A percentile compares a stretch with the other conserved stretches of the same genome.
phyloP scores from a whole-genome alignment of 441 rosid species.

The Brassica balearica region DNA sequence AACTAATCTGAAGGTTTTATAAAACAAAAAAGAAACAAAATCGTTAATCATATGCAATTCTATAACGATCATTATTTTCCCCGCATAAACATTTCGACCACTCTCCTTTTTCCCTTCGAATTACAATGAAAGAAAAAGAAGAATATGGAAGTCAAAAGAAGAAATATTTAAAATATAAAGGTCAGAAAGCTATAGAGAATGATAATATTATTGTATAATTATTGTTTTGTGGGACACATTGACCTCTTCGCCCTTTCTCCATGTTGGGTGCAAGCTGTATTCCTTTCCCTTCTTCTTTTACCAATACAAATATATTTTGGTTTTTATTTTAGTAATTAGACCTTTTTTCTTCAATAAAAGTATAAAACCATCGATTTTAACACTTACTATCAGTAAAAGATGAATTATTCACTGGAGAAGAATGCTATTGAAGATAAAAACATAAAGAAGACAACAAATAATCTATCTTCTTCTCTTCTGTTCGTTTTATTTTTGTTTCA shows the following conservation, averaged over 20 bases:
- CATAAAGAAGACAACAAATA: conserved; percentile 14
- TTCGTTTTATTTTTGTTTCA: not conserved
- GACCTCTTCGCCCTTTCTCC: conserved; percentile 47
- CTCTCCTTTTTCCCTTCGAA: not conserved
- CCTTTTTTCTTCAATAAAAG: not conserved
- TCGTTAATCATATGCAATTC: not conserved
- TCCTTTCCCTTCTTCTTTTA: conserved; percentile 39
- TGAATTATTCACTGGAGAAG: not conserved
- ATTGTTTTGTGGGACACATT: conserved; percentile 64
- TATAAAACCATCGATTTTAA: conserved; percentile 22
- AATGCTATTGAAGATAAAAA: not conserved
- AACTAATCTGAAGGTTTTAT: not conserved
- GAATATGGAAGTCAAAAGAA: conserved; percentile 40
- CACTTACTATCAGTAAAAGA: no score
- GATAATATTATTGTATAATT: conserved; percentile 62
- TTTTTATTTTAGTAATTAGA: not conserved
- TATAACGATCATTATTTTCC: not conserved
- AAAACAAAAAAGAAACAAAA: not conserved
- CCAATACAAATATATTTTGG: not conserved
- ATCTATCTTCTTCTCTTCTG: not conserved
- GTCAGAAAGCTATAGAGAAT: conserved; percentile 44
- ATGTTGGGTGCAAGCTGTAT: conserved; percentile 75
- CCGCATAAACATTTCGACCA: conserved; percentile 21
- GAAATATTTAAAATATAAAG: conserved; percentile 49
- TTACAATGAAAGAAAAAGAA: conserved; percentile 33